phyloP scores from a whole-genome alignment of 805 yeast species.

The Hanseniaspora clermontiae region DNA sequence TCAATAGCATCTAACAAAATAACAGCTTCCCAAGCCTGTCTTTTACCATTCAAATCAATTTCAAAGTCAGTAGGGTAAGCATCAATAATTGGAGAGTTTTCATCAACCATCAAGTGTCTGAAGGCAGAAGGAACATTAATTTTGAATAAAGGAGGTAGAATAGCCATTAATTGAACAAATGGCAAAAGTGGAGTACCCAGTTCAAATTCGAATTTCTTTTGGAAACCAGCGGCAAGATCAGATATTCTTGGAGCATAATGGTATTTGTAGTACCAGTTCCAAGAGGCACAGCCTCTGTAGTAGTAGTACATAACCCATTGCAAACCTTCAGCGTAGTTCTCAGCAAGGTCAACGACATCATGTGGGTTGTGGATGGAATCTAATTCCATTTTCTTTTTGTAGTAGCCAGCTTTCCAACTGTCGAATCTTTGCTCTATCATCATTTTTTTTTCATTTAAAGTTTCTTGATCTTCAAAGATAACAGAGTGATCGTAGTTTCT shows the following conservation, averaged over 20 bases:
- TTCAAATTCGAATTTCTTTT: conserved; percentile 49
- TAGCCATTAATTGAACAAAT: conserved; percentile 94
- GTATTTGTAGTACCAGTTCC: conserved; percentile 88
- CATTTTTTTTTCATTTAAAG: conserved; percentile 38
- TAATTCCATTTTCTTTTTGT: conserved; percentile 65
- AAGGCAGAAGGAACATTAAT: conserved; percentile 64
- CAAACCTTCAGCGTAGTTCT: conserved; percentile 81
- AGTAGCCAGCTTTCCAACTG: conserved; percentile 77
- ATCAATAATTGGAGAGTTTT: conserved; percentile 72
- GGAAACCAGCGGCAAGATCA: conserved; percentile 64
- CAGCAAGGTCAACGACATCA: conserved; percentile 48
- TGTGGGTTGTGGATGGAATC: conserved; percentile 45
- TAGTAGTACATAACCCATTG: conserved; percentile 95
- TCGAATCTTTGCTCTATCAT: conserved; percentile 63
- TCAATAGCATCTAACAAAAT: conserved; percentile 88
- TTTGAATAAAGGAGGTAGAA: conserved; percentile 83
- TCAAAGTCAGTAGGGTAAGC: conserved; percentile 84
- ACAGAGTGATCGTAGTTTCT: conserved; percentile 55
- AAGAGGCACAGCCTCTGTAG: conserved; percentile 80
- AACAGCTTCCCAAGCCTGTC: conserved; percentile 96
- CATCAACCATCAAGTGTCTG: conserved; percentile 75
- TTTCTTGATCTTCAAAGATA: conserved; percentile 45
- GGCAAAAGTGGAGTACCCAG: conserved; percentile 75
- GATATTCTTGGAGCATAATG: conserved; percentile 94
- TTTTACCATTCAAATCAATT: conserved; percentile 85